phyloP scores from a whole-genome alignment of 2,329 filamentous ascomycete genomes.

The Elsinoe perseae region DNA sequence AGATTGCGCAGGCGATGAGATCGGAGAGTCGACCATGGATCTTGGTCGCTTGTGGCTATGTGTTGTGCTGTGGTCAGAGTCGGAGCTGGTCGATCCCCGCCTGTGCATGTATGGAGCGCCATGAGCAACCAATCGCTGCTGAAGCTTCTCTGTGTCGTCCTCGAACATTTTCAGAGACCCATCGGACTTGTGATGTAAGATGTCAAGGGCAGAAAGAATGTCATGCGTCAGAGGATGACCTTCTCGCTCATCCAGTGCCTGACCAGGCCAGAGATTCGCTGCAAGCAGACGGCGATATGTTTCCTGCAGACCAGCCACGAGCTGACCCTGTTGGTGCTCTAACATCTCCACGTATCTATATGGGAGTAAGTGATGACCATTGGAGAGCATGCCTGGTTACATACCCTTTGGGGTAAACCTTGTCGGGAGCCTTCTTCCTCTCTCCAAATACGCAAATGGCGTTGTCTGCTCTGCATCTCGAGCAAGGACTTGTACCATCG shows the following conservation, averaged over 20 bases:
- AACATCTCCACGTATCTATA: conserved; percentile 58
- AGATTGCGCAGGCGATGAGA: conserved; percentile 24
- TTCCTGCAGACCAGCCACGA: conserved; percentile 54
- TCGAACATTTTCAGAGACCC: conserved; percentile 46
- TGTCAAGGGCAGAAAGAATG: conserved; percentile 52
- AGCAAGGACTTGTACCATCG: conserved; percentile 54
- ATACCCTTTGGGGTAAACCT: conserved; percentile 60
- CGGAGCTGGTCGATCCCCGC: conserved; percentile 49
- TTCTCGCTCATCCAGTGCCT: conserved; percentile 44
- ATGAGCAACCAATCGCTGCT: conserved; percentile 47
- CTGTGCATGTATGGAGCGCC: conserved; percentile 44
- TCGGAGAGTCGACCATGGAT: conserved; percentile 30
- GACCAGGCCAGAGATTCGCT: conserved; percentile 50
- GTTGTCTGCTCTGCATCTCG: conserved; percentile 56
- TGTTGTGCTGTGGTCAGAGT: conserved; percentile 48
- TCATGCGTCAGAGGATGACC: conserved; percentile 57
- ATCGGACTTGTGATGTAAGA: conserved; percentile 46
- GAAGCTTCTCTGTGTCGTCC: conserved; percentile 49
- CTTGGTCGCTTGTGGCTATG: conserved; percentile 29
- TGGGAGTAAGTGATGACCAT: conserved; percentile 14
- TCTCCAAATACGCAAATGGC: conserved; percentile 59
- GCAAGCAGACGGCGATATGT: conserved; percentile 48
- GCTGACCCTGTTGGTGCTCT: conserved; percentile 56
- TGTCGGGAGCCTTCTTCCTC: conserved; percentile 58
- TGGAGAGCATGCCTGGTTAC: not conserved